phyloP scores from a whole-genome alignment of 306 rosid species.

The Gynostemma pentaphyllum region DNA sequence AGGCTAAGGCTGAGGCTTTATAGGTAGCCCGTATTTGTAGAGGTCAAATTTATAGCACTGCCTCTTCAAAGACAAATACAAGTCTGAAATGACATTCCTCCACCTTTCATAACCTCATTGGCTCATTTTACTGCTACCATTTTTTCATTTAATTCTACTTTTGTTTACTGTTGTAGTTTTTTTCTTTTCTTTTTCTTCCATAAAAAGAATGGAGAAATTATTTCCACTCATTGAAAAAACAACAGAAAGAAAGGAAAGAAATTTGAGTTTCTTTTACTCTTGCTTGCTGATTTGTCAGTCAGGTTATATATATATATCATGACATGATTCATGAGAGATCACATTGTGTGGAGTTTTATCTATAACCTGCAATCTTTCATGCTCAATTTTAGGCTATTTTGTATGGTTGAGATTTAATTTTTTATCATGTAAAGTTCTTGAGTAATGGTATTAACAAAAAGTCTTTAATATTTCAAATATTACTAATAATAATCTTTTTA shows the following conservation, averaged over 20 bases:
- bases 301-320: background rate
- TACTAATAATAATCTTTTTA: too few species aligned
- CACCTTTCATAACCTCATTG: constrained; percentile 9
- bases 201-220: background rate
- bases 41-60: constrained; percentile 12
- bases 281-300: background rate
- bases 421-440: too few species aligned
- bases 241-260: background rate
- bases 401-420: too few species aligned
- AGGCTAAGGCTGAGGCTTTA: too few species aligned
- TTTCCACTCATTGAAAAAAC: background rate
- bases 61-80: background rate
- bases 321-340: background rate
- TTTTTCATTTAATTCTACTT: constrained; percentile 7
- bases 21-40: constrained; percentile 10
- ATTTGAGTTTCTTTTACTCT: too few species aligned
- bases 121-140: constrained; percentile 7
- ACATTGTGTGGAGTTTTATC: too few species aligned
- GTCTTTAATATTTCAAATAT: too few species aligned
- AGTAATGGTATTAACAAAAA: too few species aligned
- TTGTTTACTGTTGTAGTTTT: background rate
- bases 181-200: background rate
- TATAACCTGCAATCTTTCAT: too few species aligned
- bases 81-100: constrained; percentile 11
- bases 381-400: too few species aligned